Base-by-base conservation (phyloP, 768 basidiomycete genomes). In the Neoboletus magnificus region DNA sequence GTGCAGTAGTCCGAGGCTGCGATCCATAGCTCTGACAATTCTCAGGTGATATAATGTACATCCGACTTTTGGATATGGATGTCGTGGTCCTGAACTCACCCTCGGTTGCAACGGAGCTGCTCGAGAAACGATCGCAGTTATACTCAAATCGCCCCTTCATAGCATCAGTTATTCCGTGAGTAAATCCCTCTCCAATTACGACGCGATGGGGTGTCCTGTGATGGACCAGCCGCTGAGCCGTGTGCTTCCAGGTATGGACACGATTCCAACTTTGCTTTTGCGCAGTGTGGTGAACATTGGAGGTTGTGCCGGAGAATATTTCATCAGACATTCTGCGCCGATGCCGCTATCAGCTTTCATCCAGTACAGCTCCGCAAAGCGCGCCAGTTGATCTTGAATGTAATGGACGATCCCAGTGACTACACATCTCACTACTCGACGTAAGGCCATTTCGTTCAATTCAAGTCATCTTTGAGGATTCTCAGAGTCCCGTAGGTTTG, bases 131-230 rank as follows among this genome's bases (percentile, higher is more conserved):
- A 13, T 77, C 79, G 1, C 64, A 66, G 10, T 73, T 78, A 30
- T 82, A 82, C 57, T 81, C 81, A 10, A 77, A 80, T 65, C 77
- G 83, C 7, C 83, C 83, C 1, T 54, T 46, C 43, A 51, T 68
- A 39, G 62, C 63, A 0, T 59, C 56, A 27, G 23, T 57, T n/a
- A 18, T 44, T 30, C 54, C 57, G 62, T 66, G 52, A 63, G 62
- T 54, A 23, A 20, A 40, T 37, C 23, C 20, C 4, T 30, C 25
- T 27, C 33, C 33, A 13, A 37, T 22, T n/a, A 10, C 22, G n/a
- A 33, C 8, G 1, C 2, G 12, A 15, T 15, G 13, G 16, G 16
- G 16, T 22, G 4, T 44, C 16, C n/a, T 32, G 10, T n/a, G 3
- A 25, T 55, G 0, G 2, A 33, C 10, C 2, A 27, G 23, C 40